phyloP scores from a whole-genome alignment of 306 rosid genomes.

The Glycine latifolia region DNA sequence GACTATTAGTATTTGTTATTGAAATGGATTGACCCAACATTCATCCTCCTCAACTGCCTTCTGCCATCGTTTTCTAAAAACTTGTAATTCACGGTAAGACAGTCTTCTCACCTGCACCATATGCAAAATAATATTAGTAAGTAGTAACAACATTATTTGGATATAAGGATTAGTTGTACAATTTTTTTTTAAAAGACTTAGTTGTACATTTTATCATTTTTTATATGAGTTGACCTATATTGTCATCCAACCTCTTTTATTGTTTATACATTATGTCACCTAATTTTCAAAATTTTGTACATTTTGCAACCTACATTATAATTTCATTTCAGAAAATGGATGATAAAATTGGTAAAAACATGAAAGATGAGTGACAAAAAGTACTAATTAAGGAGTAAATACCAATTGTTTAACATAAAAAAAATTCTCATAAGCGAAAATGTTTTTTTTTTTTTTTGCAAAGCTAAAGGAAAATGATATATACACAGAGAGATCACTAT shows the following conservation, averaged over 20 bases:
- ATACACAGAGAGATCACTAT: background rate
- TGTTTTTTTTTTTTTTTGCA: too few species aligned
- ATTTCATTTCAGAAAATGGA: too few species aligned
- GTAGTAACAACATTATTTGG: background rate
- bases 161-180: background rate
- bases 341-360: too few species aligned
- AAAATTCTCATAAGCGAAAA: background rate
- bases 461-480: background rate
- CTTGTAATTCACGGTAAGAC: conserved; percentile 40
- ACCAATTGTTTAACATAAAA: background rate
- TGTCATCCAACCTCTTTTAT: too few species aligned
- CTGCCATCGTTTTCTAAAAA: conserved; percentile 48
- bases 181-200: too few species aligned
- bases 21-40: conserved; percentile 52
- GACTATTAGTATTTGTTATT: conserved; percentile 8
- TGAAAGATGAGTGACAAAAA: too few species aligned
- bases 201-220: too few species aligned
- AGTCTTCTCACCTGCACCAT: conserved; percentile 49
- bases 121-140: background rate
- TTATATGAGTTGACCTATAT: too few species aligned
- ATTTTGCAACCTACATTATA: too few species aligned
- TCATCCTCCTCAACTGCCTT: conserved; percentile 47
- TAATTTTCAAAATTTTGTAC: too few species aligned
- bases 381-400: too few species aligned
- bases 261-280: too few species aligned